phyloP scores from a whole-genome alignment of 2,329 filamentous ascomycete genomes.

The Aspergillus japonicus region DNA sequence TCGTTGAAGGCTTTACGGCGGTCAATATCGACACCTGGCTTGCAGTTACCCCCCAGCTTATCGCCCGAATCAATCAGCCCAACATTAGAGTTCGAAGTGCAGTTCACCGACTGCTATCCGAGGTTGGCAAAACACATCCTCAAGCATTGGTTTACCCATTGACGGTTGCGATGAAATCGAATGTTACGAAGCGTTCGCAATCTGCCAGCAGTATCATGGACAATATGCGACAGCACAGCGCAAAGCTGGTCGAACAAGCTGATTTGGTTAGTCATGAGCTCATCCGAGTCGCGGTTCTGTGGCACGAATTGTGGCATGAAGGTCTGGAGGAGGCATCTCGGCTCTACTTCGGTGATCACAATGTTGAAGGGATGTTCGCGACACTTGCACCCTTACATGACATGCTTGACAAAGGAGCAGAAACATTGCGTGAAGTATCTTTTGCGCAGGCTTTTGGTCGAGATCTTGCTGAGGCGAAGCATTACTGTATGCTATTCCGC shows the following conservation, averaged over 20 bases:
- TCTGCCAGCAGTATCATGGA: slow-evolving; percentile 96
- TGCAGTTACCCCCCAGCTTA: slow-evolving; percentile 94
- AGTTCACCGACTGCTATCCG: slow-evolving; percentile 86
- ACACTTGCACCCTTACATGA: slow-evolving; percentile 88
- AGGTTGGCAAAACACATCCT: slow-evolving; percentile 90
- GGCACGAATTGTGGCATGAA: slow-evolving; percentile 99
- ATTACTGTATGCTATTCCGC: slow-evolving; percentile 93
- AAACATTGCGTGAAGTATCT: slow-evolving; percentile 92
- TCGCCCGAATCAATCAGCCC: slow-evolving; percentile 95
- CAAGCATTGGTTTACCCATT: slow-evolving; percentile 96
- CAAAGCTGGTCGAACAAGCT: slow-evolving; percentile 88
- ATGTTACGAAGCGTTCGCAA: slow-evolving; percentile 77
- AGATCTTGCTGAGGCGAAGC: slow-evolving; percentile 88
- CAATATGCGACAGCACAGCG: slow-evolving; percentile 93
- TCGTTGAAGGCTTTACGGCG: slow-evolving; percentile 85
- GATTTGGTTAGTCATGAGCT: slow-evolving; percentile 94
- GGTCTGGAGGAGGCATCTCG: slow-evolving; percentile 94
- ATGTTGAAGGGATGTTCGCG: slow-evolving; percentile 95
- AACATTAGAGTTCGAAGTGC: slow-evolving; percentile 84
- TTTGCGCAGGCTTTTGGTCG: slow-evolving; percentile 97
- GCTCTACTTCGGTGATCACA: slow-evolving; percentile 95
- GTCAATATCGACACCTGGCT: slow-evolving; percentile 98
- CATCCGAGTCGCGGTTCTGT: slow-evolving; percentile 92
- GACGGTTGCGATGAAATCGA: slow-evolving; percentile 97
- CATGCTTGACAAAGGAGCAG: slow-evolving; percentile 83